These are phyloP conservation scores for Emmonsiellopsis sp. DNA, from an alignment of 2,329 filamentous ascomycete species.

Conservation along the genomic window DNA sequence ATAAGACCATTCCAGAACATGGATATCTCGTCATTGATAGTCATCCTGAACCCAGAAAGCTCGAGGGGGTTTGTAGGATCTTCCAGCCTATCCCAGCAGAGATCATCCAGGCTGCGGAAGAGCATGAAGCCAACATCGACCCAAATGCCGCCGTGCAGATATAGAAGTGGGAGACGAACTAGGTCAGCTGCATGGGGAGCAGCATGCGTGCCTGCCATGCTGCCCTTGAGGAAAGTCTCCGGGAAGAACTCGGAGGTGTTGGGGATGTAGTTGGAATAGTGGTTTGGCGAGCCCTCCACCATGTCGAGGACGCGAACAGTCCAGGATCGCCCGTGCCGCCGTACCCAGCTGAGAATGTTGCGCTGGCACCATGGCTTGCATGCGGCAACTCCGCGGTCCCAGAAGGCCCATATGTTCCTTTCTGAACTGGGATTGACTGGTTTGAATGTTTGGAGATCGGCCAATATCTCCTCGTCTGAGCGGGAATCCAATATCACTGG, in stretches of 20 bases:
- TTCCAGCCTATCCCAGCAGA: conserved; percentile 31
- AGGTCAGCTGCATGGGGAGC: conserved; percentile 41
- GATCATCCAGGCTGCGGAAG: conserved; percentile 27
- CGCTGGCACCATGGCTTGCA: conserved; percentile 33
- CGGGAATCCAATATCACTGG: too few species aligned
- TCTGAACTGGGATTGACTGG: conserved; percentile 11
- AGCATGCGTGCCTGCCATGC: conserved; percentile 35
- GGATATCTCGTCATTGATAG: conserved; percentile 1
- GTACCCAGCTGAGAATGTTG: conserved; percentile 34
- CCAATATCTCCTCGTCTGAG: too few species aligned
- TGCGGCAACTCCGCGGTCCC: conserved; percentile 25
- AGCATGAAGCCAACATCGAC: conserved; percentile 34
- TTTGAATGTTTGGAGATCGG: too few species aligned
- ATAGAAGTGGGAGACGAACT: conserved; percentile 34
- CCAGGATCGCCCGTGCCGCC: conserved; percentile 30
- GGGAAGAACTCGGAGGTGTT: conserved; percentile 25
- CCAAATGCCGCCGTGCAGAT: conserved; percentile 31
- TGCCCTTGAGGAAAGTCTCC: conserved; percentile 32
- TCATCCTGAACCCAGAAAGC: conserved; percentile 19
- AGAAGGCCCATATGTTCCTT: conserved; percentile 35
- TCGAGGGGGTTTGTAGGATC: conserved; percentile 27
- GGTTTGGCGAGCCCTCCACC: conserved; percentile 27
- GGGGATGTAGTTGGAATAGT: conserved; percentile 28
- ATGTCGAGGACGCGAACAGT: conserved; percentile 33
- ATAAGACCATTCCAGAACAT: conserved; percentile 2